Evolutionary conservation across 2,329 filamentous ascomycete genomes (phyloP).

Genomic region (Coniosporium uncinatum): DNA sequence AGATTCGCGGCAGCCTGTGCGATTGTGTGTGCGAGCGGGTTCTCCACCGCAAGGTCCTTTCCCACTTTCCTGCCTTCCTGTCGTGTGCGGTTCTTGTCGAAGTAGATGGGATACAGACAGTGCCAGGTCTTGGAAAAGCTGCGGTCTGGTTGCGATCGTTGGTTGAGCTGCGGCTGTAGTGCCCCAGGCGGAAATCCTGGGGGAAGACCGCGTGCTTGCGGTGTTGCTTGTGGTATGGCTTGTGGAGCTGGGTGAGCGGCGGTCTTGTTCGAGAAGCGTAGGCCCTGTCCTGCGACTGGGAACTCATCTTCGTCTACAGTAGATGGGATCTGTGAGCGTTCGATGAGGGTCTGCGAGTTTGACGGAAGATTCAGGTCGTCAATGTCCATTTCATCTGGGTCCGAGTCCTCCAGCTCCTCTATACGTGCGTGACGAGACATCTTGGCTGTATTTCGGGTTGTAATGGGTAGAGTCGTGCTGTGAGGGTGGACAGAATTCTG

Average conservation of each 20-base stretch:
- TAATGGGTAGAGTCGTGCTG: too few species aligned
- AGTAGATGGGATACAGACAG: conserved; percentile 94
- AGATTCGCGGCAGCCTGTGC: conserved; percentile 76
- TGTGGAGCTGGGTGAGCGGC: conserved; percentile 29
- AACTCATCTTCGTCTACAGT: too few species aligned
- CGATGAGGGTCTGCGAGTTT: conserved; percentile 11
- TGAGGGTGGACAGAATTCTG: too few species aligned
- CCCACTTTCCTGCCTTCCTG: conserved; percentile 79
- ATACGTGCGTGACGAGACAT: conserved; percentile 81
- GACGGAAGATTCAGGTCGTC: conserved; percentile 66
- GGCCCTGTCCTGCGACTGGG: too few species aligned
- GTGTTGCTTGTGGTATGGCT: conserved; percentile 19
- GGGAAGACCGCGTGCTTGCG: conserved; percentile 13
- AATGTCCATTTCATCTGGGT: conserved; percentile 64
- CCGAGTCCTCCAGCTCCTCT: conserved; percentile 86
- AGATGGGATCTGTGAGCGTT: conserved; percentile 17
- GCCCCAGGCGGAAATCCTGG: conserved; percentile 16
- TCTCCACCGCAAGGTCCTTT: conserved; percentile 65
- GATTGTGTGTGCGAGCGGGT: conserved; percentile 87
- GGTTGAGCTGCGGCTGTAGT: conserved; percentile 20
- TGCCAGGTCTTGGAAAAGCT: conserved; percentile 70
- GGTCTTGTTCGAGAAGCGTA: too few species aligned
- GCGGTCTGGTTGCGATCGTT: conserved; percentile 29
- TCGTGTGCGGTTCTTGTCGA: conserved; percentile 70
- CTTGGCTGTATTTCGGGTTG: conserved; percentile 13